phyloP scores from a whole-genome alignment of 2,329 filamentous ascomycete genomes.

The Pyrenochaeta sp. region DNA sequence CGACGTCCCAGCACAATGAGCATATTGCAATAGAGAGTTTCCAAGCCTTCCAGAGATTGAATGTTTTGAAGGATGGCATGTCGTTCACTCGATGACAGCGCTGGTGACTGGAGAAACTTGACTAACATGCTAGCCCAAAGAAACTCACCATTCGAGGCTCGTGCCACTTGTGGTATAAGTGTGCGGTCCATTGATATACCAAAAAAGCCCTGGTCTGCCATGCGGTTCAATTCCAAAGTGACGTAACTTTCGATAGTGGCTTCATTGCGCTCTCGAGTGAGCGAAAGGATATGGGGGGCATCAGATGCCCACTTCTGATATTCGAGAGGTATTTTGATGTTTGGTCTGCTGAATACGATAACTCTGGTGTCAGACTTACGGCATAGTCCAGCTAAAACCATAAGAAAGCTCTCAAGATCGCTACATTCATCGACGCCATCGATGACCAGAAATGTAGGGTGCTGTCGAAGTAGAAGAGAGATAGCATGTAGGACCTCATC shows the following conservation, averaged over 20 bases:
- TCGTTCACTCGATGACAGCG: conserved; percentile 37
- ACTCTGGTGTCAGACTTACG: conserved; percentile 32
- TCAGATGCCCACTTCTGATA: conserved; percentile 42
- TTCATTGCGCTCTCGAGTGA: conserved; percentile 26
- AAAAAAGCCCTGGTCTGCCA: conserved; percentile 42
- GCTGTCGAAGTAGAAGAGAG: conserved; percentile 37
- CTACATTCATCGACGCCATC: conserved; percentile 41
- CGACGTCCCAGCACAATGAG: conserved; percentile 26
- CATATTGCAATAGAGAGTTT: conserved; percentile 31
- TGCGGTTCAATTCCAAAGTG: conserved; percentile 24
- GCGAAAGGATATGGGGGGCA: conserved; percentile 30
- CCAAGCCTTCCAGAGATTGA: conserved; percentile 27
- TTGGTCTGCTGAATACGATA: conserved; percentile 37
- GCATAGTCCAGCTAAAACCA: conserved; percentile 30
- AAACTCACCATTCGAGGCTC: conserved; percentile 35
- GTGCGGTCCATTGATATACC: conserved; percentile 37
- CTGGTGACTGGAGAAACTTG: conserved; percentile 32
- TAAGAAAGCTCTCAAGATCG: conserved; percentile 28
- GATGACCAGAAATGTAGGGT: conserved; percentile 41
- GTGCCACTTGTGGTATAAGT: conserved; percentile 25
- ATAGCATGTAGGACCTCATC: conserved; percentile 38
- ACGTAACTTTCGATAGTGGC: conserved; percentile 29
- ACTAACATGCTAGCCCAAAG: conserved; percentile 37
- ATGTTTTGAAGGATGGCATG: conserved; percentile 23
- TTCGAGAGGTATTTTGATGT: conserved; percentile 33